Conservation (phyloP, 768 basidiomycete genomes). For the Mycena indigotica region DNA sequence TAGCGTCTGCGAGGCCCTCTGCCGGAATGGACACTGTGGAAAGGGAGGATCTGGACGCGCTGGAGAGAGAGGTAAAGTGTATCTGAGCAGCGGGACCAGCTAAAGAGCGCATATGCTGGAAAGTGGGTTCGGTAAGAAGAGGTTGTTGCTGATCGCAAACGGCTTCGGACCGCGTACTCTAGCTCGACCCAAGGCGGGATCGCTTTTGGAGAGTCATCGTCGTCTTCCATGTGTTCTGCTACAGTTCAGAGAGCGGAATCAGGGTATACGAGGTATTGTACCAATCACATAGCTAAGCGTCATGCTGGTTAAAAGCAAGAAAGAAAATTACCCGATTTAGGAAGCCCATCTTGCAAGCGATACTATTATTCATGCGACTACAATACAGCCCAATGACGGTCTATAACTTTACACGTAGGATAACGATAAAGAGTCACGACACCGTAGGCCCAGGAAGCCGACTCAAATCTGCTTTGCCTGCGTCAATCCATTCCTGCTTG, state of each 20-base stretch:
- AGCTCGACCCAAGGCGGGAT: constrained; percentile 91
- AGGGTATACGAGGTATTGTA: not conserved
- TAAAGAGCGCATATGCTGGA: constrained; percentile 81
- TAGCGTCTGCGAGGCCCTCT: constrained; percentile 37
- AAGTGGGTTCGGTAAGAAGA: constrained; percentile 9
- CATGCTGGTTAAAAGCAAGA: not conserved
- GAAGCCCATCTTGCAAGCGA: not conserved
- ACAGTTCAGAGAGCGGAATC: constrained; percentile 6
- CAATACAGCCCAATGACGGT: not conserved
- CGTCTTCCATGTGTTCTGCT: constrained; percentile 85
- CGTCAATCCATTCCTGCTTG: constrained; percentile 83
- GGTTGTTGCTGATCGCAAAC: not conserved
- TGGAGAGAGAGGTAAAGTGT: constrained; percentile 86
- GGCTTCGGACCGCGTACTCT: constrained; percentile 72
- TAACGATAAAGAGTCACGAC: not conserved
- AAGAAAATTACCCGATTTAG: too few relatives aligned
- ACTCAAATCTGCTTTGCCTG: constrained; percentile 65
- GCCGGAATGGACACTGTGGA: constrained; percentile 31
- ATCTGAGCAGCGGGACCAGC: constrained; percentile 68
- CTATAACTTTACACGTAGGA: not conserved
- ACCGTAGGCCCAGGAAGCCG: too few relatives aligned
- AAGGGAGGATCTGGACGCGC: constrained; percentile 63
- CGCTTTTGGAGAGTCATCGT: constrained; percentile 70
- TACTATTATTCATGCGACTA: not conserved
- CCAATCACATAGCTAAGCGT: not conserved